phyloP scores from a whole-genome alignment of 345 rosid species.

The Cochlearia excelsa region DNA sequence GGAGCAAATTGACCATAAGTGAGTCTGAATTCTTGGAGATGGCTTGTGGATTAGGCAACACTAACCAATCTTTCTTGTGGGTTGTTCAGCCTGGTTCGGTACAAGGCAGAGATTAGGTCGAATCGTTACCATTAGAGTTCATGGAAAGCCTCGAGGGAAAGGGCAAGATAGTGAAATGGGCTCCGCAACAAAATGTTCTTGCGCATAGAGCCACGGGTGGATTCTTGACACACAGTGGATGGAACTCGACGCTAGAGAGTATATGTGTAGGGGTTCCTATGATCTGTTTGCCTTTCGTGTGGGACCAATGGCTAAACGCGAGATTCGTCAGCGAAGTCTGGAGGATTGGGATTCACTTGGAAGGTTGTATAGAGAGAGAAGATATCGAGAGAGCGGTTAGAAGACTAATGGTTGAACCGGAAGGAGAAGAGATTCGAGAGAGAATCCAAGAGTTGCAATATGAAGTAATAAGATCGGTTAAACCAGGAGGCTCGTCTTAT shows the following conservation, averaged over 20 bases:
- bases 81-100: slow-evolving; percentile 41
- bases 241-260: slow-evolving; percentile 31
- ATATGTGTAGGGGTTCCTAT: slow-evolving; percentile 24
- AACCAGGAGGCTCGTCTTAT: slow-evolving; percentile 12
- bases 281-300: slow-evolving; percentile 21
- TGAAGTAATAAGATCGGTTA: slow-evolving; percentile 14
- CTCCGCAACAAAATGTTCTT: slow-evolving; percentile 43
- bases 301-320: slow-evolving; percentile 23
- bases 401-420: not conserved
- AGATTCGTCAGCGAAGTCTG: slow-evolving; percentile 19
- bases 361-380: slow-evolving; percentile 20
- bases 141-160: slow-evolving; percentile 31
- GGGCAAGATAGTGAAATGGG: slow-evolving; percentile 48
- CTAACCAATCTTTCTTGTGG: slow-evolving; percentile 47
- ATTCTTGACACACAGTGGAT: slow-evolving; percentile 26
- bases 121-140: slow-evolving; percentile 28
- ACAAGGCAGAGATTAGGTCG: slow-evolving; percentile 16
- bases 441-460: slow-evolving; percentile 1
- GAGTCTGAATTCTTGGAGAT: slow-evolving; percentile 44
- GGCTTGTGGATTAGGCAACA: slow-evolving; percentile 46
- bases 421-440: slow-evolving; percentile 23
- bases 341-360: slow-evolving; percentile 24
- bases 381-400: slow-evolving; percentile 17
- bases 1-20: slow-evolving; percentile 38
- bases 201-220: slow-evolving; percentile 42